Percentiles rank a stretch among this genome's conserved stretches.
phyloP scores from a whole-genome alignment of 192 early-diverging fungal genomes.

The Diversispora epigaea region DNA sequence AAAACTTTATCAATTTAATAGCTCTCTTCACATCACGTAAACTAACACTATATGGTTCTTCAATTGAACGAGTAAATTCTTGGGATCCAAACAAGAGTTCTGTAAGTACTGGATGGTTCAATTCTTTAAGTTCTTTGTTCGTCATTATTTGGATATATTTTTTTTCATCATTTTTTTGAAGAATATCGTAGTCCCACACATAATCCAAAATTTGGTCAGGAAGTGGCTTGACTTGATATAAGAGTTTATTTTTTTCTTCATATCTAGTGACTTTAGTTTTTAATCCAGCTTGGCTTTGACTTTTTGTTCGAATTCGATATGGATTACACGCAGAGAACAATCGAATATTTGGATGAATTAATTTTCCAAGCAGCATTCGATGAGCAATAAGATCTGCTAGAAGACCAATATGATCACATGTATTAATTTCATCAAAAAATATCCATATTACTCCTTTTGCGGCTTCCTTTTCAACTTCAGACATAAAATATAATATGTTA shows the following conservation, averaged over 20 bases:
- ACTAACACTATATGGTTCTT: conserved; percentile 31
- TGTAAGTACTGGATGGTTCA: background rate
- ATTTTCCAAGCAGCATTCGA: background rate
- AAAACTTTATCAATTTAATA: conserved; percentile 14
- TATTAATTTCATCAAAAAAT: conserved; percentile 34
- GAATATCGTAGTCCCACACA: conserved; percentile 30
- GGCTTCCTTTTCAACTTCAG: background rate
- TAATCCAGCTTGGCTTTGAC: conserved; percentile 8
- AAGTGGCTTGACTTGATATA: conserved; percentile 30
- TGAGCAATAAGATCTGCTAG: conserved; percentile 14
- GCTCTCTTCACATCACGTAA: conserved; percentile 30
- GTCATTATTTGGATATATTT: conserved; percentile 26
- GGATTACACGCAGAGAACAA: conserved; percentile 30
- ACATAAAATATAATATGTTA: conserved; percentile 2
- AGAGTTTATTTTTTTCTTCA: conserved; percentile 21
- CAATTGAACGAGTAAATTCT: conserved; percentile 23
- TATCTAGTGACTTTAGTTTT: background rate
- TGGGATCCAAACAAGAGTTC: conserved; percentile 30
- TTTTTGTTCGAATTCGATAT: conserved; percentile 21
- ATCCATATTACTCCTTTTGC: conserved; percentile 6
- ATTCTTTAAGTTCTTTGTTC: background rate
- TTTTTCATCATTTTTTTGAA: conserved; percentile 23
- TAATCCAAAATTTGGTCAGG: conserved; percentile 27
- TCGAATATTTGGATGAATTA: conserved; percentile 23
- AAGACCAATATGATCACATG: conserved; percentile 27